These are phyloP conservation scores for Helminthosporium solani DNA, from an alignment of 2,329 filamentous ascomycete genomes.

Conservation along the genomic window DNA sequence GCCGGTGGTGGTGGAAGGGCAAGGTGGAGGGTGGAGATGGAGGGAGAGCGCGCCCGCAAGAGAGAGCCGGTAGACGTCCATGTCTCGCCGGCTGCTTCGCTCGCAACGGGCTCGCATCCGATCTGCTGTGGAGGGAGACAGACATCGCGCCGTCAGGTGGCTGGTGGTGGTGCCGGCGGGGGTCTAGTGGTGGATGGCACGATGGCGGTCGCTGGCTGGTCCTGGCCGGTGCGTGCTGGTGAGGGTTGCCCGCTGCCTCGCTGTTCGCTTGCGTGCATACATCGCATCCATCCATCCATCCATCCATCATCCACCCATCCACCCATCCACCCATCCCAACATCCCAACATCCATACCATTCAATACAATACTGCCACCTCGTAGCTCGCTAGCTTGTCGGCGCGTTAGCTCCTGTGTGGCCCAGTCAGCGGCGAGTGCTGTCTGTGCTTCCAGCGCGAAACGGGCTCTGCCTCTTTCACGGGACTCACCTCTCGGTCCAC, in stretches of 20 bases:
- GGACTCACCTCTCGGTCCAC: slow-evolving; percentile 30
- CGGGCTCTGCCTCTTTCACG: slow-evolving; percentile 24
- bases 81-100: neutral
- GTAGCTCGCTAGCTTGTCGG: no score
- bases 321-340: no score
- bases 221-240: no score
- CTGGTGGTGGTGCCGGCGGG: no score
- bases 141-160: no score
- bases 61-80: neutral
- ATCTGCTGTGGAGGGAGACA: slow-evolving; percentile 1
- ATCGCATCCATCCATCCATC: slow-evolving; percentile 14
- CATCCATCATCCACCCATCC: no score
- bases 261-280: slow-evolving; percentile 40
- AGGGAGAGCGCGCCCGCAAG: neutral
- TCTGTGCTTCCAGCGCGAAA: slow-evolving; percentile 30
- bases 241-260: slow-evolving; percentile 17
- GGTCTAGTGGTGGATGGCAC: no score
- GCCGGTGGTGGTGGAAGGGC: neutral
- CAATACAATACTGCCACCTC: no score
- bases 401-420: neutral
- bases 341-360: no score
- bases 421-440: slow-evolving; percentile 34
- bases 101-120: slow-evolving; percentile 3
- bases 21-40: no score
- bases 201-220: no score